Conservation (phyloP, 1,284 basidiomycete species). For the Phlebopus sp. region DNA sequence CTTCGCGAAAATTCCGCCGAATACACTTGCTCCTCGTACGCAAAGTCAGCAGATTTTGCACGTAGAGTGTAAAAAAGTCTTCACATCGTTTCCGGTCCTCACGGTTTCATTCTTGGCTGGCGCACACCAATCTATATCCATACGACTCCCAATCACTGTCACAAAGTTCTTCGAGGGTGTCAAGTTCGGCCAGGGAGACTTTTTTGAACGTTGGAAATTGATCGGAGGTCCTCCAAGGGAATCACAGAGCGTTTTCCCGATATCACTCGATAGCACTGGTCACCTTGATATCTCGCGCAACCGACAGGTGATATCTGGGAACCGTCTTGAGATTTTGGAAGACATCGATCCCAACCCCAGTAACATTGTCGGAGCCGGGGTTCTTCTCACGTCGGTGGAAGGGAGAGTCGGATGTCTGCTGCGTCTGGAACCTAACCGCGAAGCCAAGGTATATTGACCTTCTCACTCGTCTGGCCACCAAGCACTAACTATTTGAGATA, state of each 20-base stretch:
- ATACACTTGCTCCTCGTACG: slow-evolving; percentile 73
- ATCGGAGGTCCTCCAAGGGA: slow-evolving; percentile 95
- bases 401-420: slow-evolving; percentile 96
- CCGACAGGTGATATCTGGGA: slow-evolving; percentile 73
- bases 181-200: slow-evolving; percentile 77
- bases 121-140: slow-evolving; percentile 80
- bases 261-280: slow-evolving; percentile 64
- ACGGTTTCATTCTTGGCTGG: slow-evolving; percentile 91
- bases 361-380: slow-evolving; percentile 90
- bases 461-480: background rate
- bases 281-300: slow-evolving; percentile 76
- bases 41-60: slow-evolving; percentile 93
- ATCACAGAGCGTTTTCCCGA: slow-evolving; percentile 84
- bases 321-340: slow-evolving; percentile 73
- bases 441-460: slow-evolving; percentile 75
- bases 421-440: slow-evolving; percentile 90
- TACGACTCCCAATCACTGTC: slow-evolving; percentile 84
- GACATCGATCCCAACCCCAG: slow-evolving; percentile 84
- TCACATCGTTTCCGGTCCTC: slow-evolving; percentile 77
- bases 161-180: slow-evolving; percentile 95
- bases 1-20: slow-evolving; percentile 88
- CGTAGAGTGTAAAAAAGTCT: slow-evolving; percentile 90
- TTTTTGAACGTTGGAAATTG: slow-evolving; percentile 98
- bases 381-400: slow-evolving; percentile 81
- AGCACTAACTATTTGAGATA: slow-evolving; percentile 30